Evolutionary conservation across 768 basidiomycete species (phyloP), one percentile per base, ranked within the genome.

Genomic region (Tremella mesenterica): DNA sequence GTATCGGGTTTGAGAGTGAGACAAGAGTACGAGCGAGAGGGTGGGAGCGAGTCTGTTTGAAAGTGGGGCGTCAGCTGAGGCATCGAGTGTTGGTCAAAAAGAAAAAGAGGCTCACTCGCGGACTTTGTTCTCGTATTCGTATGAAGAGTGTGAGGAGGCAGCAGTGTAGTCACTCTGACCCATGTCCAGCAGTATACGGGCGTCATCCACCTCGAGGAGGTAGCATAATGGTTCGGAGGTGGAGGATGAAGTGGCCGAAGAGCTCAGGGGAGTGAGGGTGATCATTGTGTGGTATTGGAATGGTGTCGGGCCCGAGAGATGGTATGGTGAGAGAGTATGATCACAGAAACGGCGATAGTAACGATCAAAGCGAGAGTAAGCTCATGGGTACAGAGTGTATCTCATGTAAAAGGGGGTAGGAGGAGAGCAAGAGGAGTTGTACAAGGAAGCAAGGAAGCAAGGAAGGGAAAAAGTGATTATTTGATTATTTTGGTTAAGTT

Each of bases 201-300:
- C 84, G 73, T 92, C 90, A 77, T 97, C 95, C 50, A 97, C 81
- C 65, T 96, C 86, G 20, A 99, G 81, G 28, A 97, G 77, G 72
- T 95, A 93, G 50, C 67, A 73, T 45, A 75, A 53, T 58, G 81
- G 81, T 48, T 88, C 88, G 31, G 87, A 82, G 0, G 67, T 56
- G 0, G 71, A 70, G 0, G 74, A 69, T 5, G 69, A 54, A 1
- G 64, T 52, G 3, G 69, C 65, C 3, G 73, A 70, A 23, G 88
- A 88, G 31, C 88, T 85, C 41, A 97, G 77, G 1, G 93, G 87
- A 8, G 86, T 91, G 72, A 97, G 89, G 25, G 89, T 92, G 77
- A 96, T 91, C 90, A 95, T 93, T 6, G n/a, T 27, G n/a, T n/a
- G n/a, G n/a, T n/a, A n/a, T n/a, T n/a, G n/a, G n/a, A n/a, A n/a